phyloP scores from a whole-genome alignment of 2,329 filamentous ascomycete species.

The Hirsutella thompsonii region DNA sequence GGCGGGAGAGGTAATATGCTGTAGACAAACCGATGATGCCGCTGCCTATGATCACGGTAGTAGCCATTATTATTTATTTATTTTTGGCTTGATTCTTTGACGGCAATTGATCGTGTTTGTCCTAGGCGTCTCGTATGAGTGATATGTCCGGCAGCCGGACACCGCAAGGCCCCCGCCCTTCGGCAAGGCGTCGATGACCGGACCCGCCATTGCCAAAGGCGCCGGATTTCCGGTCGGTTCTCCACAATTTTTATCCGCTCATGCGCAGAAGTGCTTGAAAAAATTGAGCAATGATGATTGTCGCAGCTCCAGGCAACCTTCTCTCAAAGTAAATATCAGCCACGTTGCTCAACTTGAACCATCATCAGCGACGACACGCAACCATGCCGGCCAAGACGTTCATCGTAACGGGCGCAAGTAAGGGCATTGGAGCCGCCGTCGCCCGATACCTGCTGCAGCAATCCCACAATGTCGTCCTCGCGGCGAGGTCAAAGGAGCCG shows the following conservation, averaged over 20 bases:
- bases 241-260: too few species aligned
- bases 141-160: not conserved
- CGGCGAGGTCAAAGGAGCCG: constrained; percentile 38
- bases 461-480: constrained; percentile 45
- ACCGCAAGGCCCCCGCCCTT: too few species aligned
- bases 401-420: constrained; percentile 54
- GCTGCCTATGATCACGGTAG: constrained; percentile 54
- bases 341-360: not conserved
- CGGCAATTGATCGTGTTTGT: not conserved
- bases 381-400: constrained; percentile 29
- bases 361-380: not conserved
- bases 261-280: too few species aligned
- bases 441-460: constrained; percentile 36
- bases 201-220: too few species aligned
- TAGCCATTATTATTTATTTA: constrained; percentile 19
- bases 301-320: too few species aligned
- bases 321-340: not conserved
- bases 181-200: too few species aligned
- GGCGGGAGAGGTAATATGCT: constrained; percentile 56
- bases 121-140: not conserved
- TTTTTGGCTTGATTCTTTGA: not conserved
- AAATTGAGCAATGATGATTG: not conserved
- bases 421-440: constrained; percentile 47
- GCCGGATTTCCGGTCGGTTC: too few species aligned
- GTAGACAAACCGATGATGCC: constrained; percentile 60